Evolutionary conservation across 2,329 filamentous ascomycete genomes (phyloP), one percentile per base, ranked within the genome.

Genomic region (Stagonosporopsis rhizophila): DNA sequence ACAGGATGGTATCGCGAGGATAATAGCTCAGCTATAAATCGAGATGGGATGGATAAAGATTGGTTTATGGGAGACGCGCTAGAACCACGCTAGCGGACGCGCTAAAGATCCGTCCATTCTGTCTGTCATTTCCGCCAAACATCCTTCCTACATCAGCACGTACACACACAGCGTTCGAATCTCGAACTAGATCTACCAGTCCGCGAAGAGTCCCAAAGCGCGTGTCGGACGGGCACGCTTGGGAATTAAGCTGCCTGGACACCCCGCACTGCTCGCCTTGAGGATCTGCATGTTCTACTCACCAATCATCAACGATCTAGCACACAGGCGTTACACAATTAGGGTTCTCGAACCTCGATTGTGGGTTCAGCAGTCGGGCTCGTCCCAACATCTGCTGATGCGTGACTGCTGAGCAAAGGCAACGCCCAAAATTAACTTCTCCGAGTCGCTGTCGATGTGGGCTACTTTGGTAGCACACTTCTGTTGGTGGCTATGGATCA

Each of bases 331-430:
- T 42, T 30, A 56, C 53, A 51, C 47, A 20, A 19, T 51, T n/a
- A 41, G 23, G 14, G 66, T 72, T 62, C 44, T 44, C 46, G 56
- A 62, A 68, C 62, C 52, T 61, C 64, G 60, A 59, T 46, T 65
- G 66, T 71, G 71, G 72, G 70, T 73, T 62, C 64, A 70, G 56
- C 66, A 70, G 64, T 61, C 57, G 51, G 64, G 64, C 11, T 44
- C n/a, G 44, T 57, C 58, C 61, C 54, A 53, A 19, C 61, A 63
- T 65, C 61, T 60, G 45, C 45, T 22, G 68, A 62, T 68, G 61
- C 37, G 66, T 72, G 64, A 63, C 64, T 72, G 65, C 58, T 73
- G 68, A 54, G 65, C 71, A 75, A 75, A 75, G 72, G 72, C 72
- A 69, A 60, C 61, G 61, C 68, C 71, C 72, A 23, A 75, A 54